Percentiles rank a stretch among this genome's conserved stretches.
Evolutionary conservation across 2,329 filamentous ascomycete genomes (phyloP).

Genomic region (Claviceps sp.): DNA sequence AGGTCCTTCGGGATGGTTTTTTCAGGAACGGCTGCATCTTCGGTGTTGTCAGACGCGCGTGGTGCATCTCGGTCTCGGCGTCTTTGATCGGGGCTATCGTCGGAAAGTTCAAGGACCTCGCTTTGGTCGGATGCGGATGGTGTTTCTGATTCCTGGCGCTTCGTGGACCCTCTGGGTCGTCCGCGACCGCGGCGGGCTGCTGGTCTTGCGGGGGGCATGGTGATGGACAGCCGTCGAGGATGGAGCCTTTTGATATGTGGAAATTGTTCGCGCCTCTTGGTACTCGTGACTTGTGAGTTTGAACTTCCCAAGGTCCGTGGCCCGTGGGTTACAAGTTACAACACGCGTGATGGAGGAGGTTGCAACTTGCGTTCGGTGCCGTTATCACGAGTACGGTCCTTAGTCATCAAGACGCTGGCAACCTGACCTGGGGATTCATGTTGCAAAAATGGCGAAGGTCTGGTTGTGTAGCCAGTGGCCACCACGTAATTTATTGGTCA

Average conservation of each 20-base stretch:
- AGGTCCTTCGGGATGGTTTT: constrained; percentile 57
- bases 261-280: neutral
- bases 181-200: constrained; percentile 21
- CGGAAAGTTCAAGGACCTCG: constrained; percentile 22
- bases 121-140: constrained; percentile 16
- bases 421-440: neutral
- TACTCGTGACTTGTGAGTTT: neutral
- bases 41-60: constrained; percentile 9
- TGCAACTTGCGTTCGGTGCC: neutral
- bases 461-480: too few species aligned
- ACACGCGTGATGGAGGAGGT: neutral
- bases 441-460: too few species aligned
- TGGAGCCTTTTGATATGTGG: neutral
- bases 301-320: neutral
- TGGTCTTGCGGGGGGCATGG: constrained; percentile 31
- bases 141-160: constrained; percentile 11
- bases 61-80: constrained; percentile 4
- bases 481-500: neutral
- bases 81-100: constrained; percentile 14
- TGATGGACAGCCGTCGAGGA: neutral
- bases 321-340: neutral
- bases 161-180: constrained; percentile 18
- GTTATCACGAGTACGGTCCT: neutral
- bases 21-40: constrained; percentile 23
- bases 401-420: constrained; percentile 3